These are phyloP conservation scores for Cordia subcordata DNA, from an alignment of 257 asterid species.

Conservation along the genomic window DNA sequence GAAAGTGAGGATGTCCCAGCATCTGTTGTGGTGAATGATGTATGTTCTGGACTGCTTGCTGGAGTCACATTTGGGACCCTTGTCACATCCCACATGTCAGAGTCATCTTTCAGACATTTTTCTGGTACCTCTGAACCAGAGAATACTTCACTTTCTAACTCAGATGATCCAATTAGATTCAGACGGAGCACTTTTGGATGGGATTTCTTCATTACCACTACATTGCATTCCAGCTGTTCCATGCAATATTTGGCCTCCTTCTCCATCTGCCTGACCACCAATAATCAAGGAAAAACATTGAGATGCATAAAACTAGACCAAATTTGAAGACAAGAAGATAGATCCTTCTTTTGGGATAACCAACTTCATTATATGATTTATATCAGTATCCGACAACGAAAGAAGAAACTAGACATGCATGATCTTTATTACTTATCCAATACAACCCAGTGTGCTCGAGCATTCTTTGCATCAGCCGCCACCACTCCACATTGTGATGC, in stretches of 20 bases:
- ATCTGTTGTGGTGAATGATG: constrained; percentile 31
- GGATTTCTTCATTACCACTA: constrained; percentile 53
- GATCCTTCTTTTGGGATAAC: background rate
- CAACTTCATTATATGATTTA: too few relatives aligned
- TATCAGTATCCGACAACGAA: background rate
- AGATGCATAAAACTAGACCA: background rate
- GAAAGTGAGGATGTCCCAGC: constrained; percentile 49
- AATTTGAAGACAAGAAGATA: background rate
- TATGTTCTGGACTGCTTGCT: constrained; percentile 64
- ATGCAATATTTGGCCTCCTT: constrained; percentile 63
- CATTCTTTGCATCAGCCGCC: constrained; percentile 70
- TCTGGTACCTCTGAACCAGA: constrained; percentile 22
- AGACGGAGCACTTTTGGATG: constrained; percentile 69
- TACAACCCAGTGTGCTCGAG: constrained; percentile 68
- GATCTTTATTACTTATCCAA: constrained; percentile 67
- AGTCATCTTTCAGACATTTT: constrained; percentile 13
- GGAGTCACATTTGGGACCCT: constrained; percentile 88
- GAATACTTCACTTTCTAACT: constrained; percentile 17
- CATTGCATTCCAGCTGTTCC: constrained; percentile 74
- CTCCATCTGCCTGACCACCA: constrained; percentile 45
- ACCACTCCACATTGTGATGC: constrained; percentile 62
- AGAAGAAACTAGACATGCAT: constrained; percentile 7
- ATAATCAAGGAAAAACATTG: constrained; percentile 1
- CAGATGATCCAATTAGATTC: constrained; percentile 52
- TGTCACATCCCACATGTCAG: constrained; percentile 27